Base-by-base conservation (phyloP, 306 rosid species). In the Vigna reflexopilosa region DNA sequence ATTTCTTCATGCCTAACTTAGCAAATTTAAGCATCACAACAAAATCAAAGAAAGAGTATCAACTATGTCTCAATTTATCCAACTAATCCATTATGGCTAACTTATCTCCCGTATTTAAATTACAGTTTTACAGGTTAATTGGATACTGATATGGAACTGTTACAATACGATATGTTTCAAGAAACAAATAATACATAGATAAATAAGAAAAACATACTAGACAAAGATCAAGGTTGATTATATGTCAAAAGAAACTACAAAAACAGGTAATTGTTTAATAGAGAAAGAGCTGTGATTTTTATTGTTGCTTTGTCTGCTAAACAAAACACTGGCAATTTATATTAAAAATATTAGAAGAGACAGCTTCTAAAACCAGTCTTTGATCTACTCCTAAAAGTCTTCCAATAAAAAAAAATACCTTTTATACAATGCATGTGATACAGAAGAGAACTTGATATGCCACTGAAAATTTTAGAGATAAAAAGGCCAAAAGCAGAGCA, bases 1-100 rank as follows among this genome's bases (percentile, higher is more conserved):
- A 47, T 72, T 77, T 62, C 50, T 72, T 20, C 57, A 49, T 42
- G 51, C 44, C n/a, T 55, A 48, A 54, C 65, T 65, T 15, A 73
- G 34, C 20, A 12, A 48, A 48, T 67, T 72, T 42, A 17, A 71
- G 50, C 17, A 38, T 61, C 55, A 61, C 50, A 79, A 56, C 50
- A 55, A 58, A 59, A 70, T 32, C 28, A 70, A 58, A 72, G 55
- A 70, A 45, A 45, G 13, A 72, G 67, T 48, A 72, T 17, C 28
- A 49, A 62, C 11, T 72, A 54, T 73, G 59, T 32, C 69, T 32
- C 45, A 26, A 22, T 19, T 14, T 32, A 61, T 34, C 30, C 17
- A 14, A n/a, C 72, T 67, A 52, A 63, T 12, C 63, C 19, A 17
- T 28, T 36, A 63, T 69, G 70, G 48, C 69, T 57, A 30, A 45